Conservation (phyloP, 83 land plant genomes). For the Thuja plicata region DNA sequence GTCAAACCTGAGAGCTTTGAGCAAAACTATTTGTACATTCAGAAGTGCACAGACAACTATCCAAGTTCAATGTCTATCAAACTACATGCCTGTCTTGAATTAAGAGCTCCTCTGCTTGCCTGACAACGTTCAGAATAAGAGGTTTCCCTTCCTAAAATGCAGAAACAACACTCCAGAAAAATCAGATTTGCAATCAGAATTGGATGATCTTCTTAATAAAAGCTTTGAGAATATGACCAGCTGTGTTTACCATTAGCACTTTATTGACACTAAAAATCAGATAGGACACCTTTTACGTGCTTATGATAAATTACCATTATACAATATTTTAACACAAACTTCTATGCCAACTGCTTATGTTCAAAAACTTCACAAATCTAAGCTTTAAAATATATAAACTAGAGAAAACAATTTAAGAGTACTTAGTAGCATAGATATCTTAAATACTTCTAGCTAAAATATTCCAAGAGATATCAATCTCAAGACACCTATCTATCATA, state of each 20-base stretch:
- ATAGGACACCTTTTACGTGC: not conserved
- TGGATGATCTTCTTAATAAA: not conserved
- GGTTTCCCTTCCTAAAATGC: slow-evolving; percentile 92
- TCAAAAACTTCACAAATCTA: not conserved
- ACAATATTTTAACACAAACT: not conserved
- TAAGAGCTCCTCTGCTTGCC: slow-evolving; percentile 78
- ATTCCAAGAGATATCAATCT: too few relatives aligned
- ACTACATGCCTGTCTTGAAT: slow-evolving; percentile 66
- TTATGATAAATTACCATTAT: not conserved
- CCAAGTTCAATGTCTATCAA: not conserved
- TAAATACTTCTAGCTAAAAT: too few relatives aligned
- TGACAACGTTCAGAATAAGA: slow-evolving; percentile 88
- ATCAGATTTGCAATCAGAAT: not conserved
- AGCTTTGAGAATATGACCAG: not conserved
- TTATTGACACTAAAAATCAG: not conserved
- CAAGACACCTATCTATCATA: too few relatives aligned
- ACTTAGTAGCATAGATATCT: not conserved
- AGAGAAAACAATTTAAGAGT: not conserved
- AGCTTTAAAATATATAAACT: not conserved
- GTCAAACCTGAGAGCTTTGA: not conserved
- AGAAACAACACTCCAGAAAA: slow-evolving; percentile 6
- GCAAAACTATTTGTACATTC: not conserved
- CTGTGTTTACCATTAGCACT: not conserved
- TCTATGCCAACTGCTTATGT: not conserved
- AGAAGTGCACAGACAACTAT: not conserved